Percentiles rank a stretch among this genome's conserved stretches.
These are phyloP conservation scores for Suillus ampliporus DNA, from an alignment of 768 basidiomycete genomes.

Conservation along the genomic window DNA sequence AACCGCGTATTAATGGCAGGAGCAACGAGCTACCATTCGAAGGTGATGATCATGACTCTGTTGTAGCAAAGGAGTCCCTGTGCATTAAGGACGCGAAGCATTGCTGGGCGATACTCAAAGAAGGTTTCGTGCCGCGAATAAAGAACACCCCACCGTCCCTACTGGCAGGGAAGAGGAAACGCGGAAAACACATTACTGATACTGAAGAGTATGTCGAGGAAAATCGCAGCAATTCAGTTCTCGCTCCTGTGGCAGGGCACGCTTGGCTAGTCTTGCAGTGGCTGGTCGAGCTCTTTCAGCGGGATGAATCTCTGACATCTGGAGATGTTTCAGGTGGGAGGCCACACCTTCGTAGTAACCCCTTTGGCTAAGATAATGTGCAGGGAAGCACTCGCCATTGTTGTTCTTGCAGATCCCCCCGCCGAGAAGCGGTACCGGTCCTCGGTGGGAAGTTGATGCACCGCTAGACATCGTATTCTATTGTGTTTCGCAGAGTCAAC, in stretches of 20 bases:
- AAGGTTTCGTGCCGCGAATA: constrained; percentile 54
- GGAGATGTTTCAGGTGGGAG: constrained; percentile 37
- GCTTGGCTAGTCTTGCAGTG: constrained; percentile 79
- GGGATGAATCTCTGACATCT: constrained; percentile 52
- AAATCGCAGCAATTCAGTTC: constrained; percentile 16
- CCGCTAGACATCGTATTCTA: constrained; percentile 54
- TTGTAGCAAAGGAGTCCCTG: constrained; percentile 58
- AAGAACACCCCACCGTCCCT: constrained; percentile 18
- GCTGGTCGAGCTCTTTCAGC: constrained; percentile 70
- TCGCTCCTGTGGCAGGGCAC: constrained; percentile 54
- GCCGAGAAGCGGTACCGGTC: constrained; percentile 49
- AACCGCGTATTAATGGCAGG: constrained; percentile 40
- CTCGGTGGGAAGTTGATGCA: constrained; percentile 60
- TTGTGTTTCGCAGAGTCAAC: constrained; percentile 39
- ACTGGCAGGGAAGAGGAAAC: constrained; percentile 36
- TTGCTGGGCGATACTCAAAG: constrained; percentile 66
- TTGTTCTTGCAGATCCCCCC: constrained; percentile 65
- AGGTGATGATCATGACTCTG: constrained; percentile 53
- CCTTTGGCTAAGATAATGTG: constrained; percentile 15
- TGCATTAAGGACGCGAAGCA: constrained; percentile 59
- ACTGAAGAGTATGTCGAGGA: constrained; percentile 33
- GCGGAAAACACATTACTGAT: constrained; percentile 34
- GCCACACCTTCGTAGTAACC: neutral
- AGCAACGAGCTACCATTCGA: constrained; percentile 13
- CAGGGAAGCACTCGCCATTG: constrained; percentile 55